Percentiles rank a stretch among this genome's conserved stretches.
Evolutionary conservation across 768 basidiomycete genomes (phyloP).

Genomic region (Zangia roseola): DNA sequence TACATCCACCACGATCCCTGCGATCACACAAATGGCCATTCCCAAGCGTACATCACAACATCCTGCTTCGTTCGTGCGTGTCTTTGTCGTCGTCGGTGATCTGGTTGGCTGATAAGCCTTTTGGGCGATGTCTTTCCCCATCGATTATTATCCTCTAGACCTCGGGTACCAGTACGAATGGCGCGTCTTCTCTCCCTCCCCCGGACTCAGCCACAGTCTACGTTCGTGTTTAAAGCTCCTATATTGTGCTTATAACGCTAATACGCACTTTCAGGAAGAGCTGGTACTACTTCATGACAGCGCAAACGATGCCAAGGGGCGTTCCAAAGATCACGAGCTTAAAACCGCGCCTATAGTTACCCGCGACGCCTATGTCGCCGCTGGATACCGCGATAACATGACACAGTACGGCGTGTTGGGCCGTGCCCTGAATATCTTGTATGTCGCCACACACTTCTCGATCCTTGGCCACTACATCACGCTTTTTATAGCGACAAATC

Average conservation of each 20-base stretch:
- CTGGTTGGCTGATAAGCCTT: not conserved
- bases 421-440: conserved; percentile 46
- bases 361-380: conserved; percentile 44
- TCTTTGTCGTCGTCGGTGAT: not conserved
- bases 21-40: conserved; percentile 15
- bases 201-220: conserved; percentile 16
- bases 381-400: conserved; percentile 31
- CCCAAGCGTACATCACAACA: conserved; percentile 3
- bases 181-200: not conserved
- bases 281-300: conserved; percentile 32
- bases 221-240: conserved; percentile 16
- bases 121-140: not conserved
- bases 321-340: conserved; percentile 33
- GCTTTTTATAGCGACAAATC: conserved; percentile 32
- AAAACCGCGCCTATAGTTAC: conserved; percentile 52
- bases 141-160: conserved; percentile 10
- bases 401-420: conserved; percentile 68
- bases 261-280: conserved; percentile 24
- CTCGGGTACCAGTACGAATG: conserved; percentile 1
- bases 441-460: conserved; percentile 8
- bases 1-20: not conserved
- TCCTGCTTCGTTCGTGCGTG: conserved; percentile 8
- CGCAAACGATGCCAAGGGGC: conserved; percentile 14
- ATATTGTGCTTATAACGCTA: not conserved
- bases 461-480: not conserved